Base-by-base conservation (phyloP, 2,329 filamentous ascomycete genomes). In the Periconia macrospinosa region DNA sequence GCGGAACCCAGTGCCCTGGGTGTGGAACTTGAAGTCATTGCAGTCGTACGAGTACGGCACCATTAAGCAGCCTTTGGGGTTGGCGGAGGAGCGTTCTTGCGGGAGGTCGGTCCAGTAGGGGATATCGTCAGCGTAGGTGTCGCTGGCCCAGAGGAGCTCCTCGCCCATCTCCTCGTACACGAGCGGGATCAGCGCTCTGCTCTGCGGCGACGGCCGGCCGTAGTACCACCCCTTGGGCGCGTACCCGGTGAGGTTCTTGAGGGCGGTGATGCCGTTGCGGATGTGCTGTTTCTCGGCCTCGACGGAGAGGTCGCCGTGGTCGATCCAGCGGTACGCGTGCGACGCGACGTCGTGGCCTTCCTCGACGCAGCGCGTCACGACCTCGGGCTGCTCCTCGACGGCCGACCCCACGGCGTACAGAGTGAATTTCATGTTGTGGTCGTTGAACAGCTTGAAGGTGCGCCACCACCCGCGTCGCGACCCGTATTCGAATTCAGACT, bases 81-180 rank as follows among this genome's bases (percentile, higher is more conserved):
- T 65, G 0, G 64, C 56, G 14, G 66, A 69, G 10, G 74, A 66
- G 7, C 75, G 69, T 66, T 84, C 82, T 30, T 75, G 69, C 0
- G 80, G 80, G 1, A 83, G 66, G 59, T 83, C 81, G 5, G 78
- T 72, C 81, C 81, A 83, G 65, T 83, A 83, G 0, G 81, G 81
- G 6, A 83, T 69, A 53, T 84, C 81, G 53, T 84, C 82, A 14
- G 80, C 79, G 54, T 83, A 84, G 0, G 74, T 76, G 56, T 84
- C 81, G 15, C 71, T 73, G 19, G 75, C 74, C 75, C 79, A 84
- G 0, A 82, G 62, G 0, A 84, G 73, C 51, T 76, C 74, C 47
- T 79, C 76, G 3, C 79, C 78, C 73, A 83, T 78, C 65, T 83
- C 81, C 55, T 80, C 76, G 64, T 79, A 82, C 2, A 80, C 76